These are phyloP conservation scores for Russula ochroleuca DNA, from an alignment of 768 basidiomycete species.

Conservation along the genomic window DNA sequence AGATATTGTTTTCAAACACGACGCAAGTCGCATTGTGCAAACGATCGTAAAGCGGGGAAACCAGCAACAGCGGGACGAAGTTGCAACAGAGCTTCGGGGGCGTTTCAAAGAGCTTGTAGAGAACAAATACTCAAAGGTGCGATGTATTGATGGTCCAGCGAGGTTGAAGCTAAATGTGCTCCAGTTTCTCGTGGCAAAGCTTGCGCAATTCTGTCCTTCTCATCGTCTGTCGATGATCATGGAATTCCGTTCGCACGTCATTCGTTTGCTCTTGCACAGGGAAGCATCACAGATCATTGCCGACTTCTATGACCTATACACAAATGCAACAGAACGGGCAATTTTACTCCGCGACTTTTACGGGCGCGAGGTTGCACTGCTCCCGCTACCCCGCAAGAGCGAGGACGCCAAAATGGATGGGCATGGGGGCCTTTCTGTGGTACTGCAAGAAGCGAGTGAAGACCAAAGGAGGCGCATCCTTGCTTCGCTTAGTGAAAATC, in stretches of 20 bases:
- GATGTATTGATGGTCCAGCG: constrained; percentile 20
- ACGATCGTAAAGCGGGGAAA: constrained; percentile 79
- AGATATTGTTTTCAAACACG: constrained; percentile 87
- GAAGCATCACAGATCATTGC: constrained; percentile 82
- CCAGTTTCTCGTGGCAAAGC: constrained; percentile 77
- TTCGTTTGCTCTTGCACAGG: constrained; percentile 75
- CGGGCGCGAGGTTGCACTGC: constrained; percentile 79
- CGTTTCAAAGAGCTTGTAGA: constrained; percentile 72
- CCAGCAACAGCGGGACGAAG: constrained; percentile 67
- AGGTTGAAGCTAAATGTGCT: constrained; percentile 3
- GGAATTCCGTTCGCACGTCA: constrained; percentile 73
- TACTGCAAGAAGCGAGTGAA: constrained; percentile 58
- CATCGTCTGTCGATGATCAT: constrained; percentile 71
- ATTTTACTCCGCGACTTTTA: constrained; percentile 84
- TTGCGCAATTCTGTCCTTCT: constrained; percentile 68
- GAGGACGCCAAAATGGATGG: constrained; percentile 59
- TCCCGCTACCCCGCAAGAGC: constrained; percentile 46
- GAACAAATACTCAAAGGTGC: constrained; percentile 87
- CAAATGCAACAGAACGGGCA: constrained; percentile 79
- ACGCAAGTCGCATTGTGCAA: constrained; percentile 83
- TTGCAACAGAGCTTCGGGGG: constrained; percentile 81
- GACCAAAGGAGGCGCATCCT: constrained; percentile 68
- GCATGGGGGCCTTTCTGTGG: constrained; percentile 62
- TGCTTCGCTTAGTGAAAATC: constrained; percentile 63
- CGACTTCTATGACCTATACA: constrained; percentile 84